These are phyloP conservation scores for Passiflora organensis DNA, from an alignment of 345 rosid genomes.

Conservation along the genomic window DNA sequence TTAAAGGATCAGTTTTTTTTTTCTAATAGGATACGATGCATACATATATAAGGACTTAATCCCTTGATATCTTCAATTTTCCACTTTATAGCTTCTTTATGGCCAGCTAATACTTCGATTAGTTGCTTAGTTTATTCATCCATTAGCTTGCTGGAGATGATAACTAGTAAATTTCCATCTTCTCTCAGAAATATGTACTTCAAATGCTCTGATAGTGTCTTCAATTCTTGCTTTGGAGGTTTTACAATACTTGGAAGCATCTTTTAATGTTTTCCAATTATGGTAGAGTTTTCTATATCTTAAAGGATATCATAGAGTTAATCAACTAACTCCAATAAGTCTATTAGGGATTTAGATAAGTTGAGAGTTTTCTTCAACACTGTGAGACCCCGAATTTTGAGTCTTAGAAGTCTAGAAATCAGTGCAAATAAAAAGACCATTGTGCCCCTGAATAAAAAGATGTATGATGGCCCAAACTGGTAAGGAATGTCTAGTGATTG, in stretches of 20 bases:
- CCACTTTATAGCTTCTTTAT: not conserved
- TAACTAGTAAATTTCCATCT: not conserved
- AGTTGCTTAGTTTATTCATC: not conserved
- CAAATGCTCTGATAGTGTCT: not conserved
- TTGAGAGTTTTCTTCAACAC: too few species aligned
- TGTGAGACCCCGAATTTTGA: too few species aligned
- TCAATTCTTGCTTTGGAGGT: not conserved
- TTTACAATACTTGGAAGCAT: not conserved
- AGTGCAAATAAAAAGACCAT: too few species aligned
- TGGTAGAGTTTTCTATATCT: too few species aligned
- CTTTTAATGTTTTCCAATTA: too few species aligned
- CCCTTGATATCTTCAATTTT: conserved; percentile 2
- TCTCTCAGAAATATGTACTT: not conserved
- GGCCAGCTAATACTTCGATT: not conserved
- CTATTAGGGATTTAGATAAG: too few species aligned
- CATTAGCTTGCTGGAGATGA: not conserved
- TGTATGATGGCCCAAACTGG: too few species aligned
- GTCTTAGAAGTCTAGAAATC: too few species aligned
- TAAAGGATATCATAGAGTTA: too few species aligned
- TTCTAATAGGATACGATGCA: conserved; percentile 1
- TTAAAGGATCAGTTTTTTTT: not conserved
- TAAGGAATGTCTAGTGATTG: too few species aligned
- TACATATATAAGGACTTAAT: not conserved
- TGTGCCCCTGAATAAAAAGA: too few species aligned
- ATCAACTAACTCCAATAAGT: too few species aligned